Conservation (phyloP, 2,329 filamentous ascomycete genomes). For the Fusarium sp. region DNA sequence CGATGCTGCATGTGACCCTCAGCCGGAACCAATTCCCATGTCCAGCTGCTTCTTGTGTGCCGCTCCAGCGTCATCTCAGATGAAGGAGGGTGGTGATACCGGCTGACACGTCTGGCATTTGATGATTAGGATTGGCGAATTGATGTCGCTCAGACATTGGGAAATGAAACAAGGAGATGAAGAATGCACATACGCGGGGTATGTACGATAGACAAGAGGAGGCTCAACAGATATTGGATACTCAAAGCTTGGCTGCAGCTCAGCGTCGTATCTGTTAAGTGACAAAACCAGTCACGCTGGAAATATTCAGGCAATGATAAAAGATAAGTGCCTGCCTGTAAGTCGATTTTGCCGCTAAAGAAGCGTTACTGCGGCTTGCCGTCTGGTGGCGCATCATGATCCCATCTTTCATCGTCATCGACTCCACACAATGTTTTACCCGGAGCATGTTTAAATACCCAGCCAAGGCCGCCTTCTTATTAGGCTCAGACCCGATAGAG, state of each 20-base stretch:
- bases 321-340: slow-evolving; percentile 3
- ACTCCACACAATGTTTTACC: slow-evolving; percentile 16
- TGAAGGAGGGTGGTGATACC: slow-evolving; percentile 13
- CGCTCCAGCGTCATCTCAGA: slow-evolving; percentile 22
- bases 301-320: neutral
- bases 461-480: neutral
- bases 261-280: slow-evolving; percentile 18
- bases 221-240: neutral
- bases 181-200: neutral
- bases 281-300: slow-evolving; percentile 28
- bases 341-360: slow-evolving; percentile 5
- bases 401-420: slow-evolving; percentile 36
- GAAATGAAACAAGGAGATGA: neutral
- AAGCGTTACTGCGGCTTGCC: slow-evolving; percentile 21
- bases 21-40: slow-evolving; percentile 18
- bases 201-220: neutral
- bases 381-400: slow-evolving; percentile 32
- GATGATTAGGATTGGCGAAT: neutral
- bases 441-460: slow-evolving; percentile 11
- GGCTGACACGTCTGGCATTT: slow-evolving; percentile 8
- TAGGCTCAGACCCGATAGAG: neutral
- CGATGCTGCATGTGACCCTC: slow-evolving; percentile 29
- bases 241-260: slow-evolving; percentile 8
- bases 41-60: slow-evolving; percentile 8
- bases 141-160: neutral